phyloP scores from a whole-genome alignment of 2,329 filamentous ascomycete genomes.

The Neofusicoccum sp. region DNA sequence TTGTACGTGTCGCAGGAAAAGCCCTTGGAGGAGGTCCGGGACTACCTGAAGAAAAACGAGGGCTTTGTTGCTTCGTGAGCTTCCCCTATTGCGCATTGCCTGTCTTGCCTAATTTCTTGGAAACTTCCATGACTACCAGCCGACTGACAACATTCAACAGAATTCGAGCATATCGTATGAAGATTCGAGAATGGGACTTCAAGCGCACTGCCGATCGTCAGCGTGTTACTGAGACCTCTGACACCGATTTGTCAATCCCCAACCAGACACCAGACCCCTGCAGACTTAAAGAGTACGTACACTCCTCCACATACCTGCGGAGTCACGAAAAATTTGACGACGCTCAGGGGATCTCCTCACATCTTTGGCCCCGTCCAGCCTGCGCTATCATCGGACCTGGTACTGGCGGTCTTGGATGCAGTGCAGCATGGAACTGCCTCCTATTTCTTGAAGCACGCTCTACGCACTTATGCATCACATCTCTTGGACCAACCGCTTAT shows the following conservation, averaged over 20 bases:
- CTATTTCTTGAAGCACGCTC: neutral
- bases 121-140: neutral
- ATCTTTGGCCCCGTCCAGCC: neutral
- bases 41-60: neutral
- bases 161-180: neutral
- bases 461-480: neutral
- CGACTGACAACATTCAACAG: neutral
- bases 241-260: too few species aligned
- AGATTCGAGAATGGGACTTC: neutral
- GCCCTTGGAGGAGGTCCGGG: neutral
- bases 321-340: too few species aligned
- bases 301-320: too few species aligned
- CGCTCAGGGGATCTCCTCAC: too few species aligned
- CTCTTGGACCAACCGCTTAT: neutral
- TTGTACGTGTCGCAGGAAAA: neutral
- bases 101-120: too few species aligned
- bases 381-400: neutral
- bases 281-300: too few species aligned
- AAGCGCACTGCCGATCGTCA: neutral
- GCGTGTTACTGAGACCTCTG: neutral
- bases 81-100: neutral
- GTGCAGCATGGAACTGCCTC: neutral
- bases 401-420: neutral
- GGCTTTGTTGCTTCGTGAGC: neutral
- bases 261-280: neutral